These are phyloP conservation scores for Leishmania mexicana DNA, from an alignment of 208 protist species.

Conservation along the genomic window DNA sequence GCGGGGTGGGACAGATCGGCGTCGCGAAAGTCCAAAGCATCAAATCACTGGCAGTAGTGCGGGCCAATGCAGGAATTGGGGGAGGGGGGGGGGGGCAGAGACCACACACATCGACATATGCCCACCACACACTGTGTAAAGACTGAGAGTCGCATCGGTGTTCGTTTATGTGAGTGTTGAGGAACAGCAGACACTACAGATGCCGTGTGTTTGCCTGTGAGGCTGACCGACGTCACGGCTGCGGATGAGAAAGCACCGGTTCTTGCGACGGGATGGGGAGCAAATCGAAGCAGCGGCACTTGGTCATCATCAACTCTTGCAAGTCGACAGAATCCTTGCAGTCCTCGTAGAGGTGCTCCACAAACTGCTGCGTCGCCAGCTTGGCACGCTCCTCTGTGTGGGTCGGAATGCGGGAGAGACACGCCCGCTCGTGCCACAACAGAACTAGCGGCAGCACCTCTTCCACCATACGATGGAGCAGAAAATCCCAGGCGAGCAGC, in stretches of 20 bases:
- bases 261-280: background rate
- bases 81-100: background rate
- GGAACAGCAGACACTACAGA: background rate
- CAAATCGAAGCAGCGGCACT: slow-evolving; percentile 24
- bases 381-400: slow-evolving; percentile 70
- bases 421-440: slow-evolving; percentile 78
- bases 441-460: slow-evolving; percentile 76
- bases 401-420: slow-evolving; percentile 69
- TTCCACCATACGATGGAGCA: slow-evolving; percentile 66
- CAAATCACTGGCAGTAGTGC: background rate
- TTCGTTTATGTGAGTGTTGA: background rate
- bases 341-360: slow-evolving; percentile 20
- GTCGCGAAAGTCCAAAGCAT: no score
- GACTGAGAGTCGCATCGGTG: background rate
- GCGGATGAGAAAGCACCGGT: background rate
- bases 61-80: background rate
- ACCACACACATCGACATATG: background rate
- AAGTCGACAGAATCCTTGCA: slow-evolving; percentile 15
- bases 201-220: background rate
- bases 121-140: background rate
- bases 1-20: background rate
- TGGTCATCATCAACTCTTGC: slow-evolving; percentile 4
- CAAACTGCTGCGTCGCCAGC: slow-evolving; percentile 38
- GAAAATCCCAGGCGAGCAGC: slow-evolving; percentile 63
- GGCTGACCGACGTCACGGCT: background rate